These are phyloP conservation scores for Triadica sebifera DNA, from an alignment of 345 rosid genomes.

Conservation along the genomic window DNA sequence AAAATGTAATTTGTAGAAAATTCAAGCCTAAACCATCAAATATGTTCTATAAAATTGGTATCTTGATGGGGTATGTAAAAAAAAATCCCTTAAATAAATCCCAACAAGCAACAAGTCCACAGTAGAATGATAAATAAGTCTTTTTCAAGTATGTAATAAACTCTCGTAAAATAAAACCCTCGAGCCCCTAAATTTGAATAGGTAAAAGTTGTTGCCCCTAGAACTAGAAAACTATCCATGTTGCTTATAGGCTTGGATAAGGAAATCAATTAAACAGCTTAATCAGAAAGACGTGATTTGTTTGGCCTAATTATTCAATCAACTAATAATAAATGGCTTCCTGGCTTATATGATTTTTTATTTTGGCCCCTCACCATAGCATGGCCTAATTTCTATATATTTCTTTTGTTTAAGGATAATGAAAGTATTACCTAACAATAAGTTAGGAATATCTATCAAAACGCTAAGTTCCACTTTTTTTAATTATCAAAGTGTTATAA, in stretches of 20 bases:
- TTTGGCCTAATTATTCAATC: constrained; percentile 1
- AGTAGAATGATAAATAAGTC: too few species aligned
- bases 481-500: neutral
- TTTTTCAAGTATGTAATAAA: too few species aligned
- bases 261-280: neutral
- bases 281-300: neutral
- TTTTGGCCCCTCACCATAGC: neutral
- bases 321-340: neutral
- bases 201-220: neutral
- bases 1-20: too few species aligned
- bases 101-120: too few species aligned
- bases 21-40: too few species aligned
- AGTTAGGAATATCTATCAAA: neutral
- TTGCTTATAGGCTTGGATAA: neutral
- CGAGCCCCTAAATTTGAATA: neutral
- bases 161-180: neutral
- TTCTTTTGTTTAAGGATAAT: neutral
- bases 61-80: too few species aligned
- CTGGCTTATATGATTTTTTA: neutral
- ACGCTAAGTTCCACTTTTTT: neutral
- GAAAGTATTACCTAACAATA: neutral
- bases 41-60: too few species aligned
- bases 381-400: too few species aligned
- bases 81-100: too few species aligned
- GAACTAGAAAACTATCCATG: neutral